Base-by-base conservation (phyloP, 2,329 filamentous ascomycete species). In the Penicillium palitans region DNA sequence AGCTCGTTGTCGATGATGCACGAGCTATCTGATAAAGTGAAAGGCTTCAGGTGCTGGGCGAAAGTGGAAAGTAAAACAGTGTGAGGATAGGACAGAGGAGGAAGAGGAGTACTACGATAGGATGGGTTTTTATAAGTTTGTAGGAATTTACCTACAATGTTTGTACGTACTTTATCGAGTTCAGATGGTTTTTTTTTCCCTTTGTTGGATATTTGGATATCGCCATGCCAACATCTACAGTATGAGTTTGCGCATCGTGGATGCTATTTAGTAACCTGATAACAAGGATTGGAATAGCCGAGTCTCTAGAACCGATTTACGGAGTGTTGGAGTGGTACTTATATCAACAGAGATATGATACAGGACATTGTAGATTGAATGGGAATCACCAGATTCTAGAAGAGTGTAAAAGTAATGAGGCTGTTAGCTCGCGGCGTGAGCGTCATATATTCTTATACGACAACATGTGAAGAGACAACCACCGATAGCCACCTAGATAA, bases 101-200 rank as follows among this genome's bases (percentile, higher is more conserved):
- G 24, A 57, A 29, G n/a, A 45, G 47, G 2, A 24, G 31, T 6
- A n/a, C 27, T 13, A 10, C 17, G 12, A 55, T 44, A 39, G 31
- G 48, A 33, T 19, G 48, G 31, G 31, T 25, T 39, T 52, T 57
- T 57, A 57, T 57, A 52, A 31, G 13, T 29, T 37, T 52, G 54
- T 8, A 25, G 54, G 54, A 45, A 37, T 15, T 45, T 39, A 4
- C 54, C 54, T 31, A 21, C 40, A 27, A 47, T n/a, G 31, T 45
- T 57, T 52, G 48, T 24, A 7, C 21, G 48, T 24, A 7, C 21
- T 27, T 6, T 21, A 13, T 33, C 19, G 27, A 55, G 27, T 55
- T 55, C 8, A 15, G 35, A 55, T 25, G 37, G 7, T n/a, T n/a
- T n/a, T 8, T 55, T 15, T 48, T 37, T 2, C n/a, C 21, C 31